Percentiles rank a stretch among this genome's conserved stretches.
Evolutionary conservation across 768 basidiomycete species (phyloP).

Genomic region (Holtermanniella nyarrowii): DNA sequence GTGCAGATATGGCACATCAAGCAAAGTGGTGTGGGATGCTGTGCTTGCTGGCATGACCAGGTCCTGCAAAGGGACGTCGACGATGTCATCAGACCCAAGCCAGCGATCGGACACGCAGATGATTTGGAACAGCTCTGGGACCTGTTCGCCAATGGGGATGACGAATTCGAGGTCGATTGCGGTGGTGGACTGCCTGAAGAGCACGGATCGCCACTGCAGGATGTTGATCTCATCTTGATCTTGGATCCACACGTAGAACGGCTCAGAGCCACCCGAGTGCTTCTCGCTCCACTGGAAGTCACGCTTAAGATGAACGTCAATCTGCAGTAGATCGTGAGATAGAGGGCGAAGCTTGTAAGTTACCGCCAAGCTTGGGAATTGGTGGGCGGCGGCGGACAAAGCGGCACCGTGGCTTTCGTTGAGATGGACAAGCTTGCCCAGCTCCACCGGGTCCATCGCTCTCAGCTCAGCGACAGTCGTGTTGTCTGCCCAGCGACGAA

Average conservation of each 20-base stretch:
- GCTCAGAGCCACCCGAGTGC: slow-evolving; percentile 64
- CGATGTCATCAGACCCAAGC: slow-evolving; percentile 78
- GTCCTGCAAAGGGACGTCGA: slow-evolving; percentile 53
- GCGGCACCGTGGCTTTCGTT: slow-evolving; percentile 77
- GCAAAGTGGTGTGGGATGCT: slow-evolving; percentile 51
- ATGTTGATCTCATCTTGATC: slow-evolving; percentile 71
- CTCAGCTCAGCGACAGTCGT: slow-evolving; percentile 64
- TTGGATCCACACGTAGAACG: slow-evolving; percentile 95
- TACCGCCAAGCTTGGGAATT: slow-evolving; percentile 67
- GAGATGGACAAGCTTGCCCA: slow-evolving; percentile 72
- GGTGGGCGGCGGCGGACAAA: slow-evolving; percentile 64
- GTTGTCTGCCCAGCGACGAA: slow-evolving; percentile 73
- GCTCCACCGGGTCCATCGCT: slow-evolving; percentile 52
- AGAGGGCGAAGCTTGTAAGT: slow-evolving; percentile 67
- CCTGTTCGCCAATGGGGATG: slow-evolving; percentile 57
- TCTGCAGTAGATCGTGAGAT: slow-evolving; percentile 68
- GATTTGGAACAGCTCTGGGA: slow-evolving; percentile 59
- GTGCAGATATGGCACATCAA: slow-evolving; percentile 67
- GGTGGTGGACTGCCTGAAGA: slow-evolving; percentile 59
- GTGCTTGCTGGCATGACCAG: slow-evolving; percentile 65
- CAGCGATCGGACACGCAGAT: slow-evolving; percentile 81
- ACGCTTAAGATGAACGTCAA: slow-evolving; percentile 55
- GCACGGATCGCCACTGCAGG: slow-evolving; percentile 63
- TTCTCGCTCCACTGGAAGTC: slow-evolving; percentile 71
- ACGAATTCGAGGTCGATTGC: slow-evolving; percentile 62